These are phyloP conservation scores for Arthromyces matolae DNA, from an alignment of 768 basidiomycete genomes.

Conservation along the genomic window DNA sequence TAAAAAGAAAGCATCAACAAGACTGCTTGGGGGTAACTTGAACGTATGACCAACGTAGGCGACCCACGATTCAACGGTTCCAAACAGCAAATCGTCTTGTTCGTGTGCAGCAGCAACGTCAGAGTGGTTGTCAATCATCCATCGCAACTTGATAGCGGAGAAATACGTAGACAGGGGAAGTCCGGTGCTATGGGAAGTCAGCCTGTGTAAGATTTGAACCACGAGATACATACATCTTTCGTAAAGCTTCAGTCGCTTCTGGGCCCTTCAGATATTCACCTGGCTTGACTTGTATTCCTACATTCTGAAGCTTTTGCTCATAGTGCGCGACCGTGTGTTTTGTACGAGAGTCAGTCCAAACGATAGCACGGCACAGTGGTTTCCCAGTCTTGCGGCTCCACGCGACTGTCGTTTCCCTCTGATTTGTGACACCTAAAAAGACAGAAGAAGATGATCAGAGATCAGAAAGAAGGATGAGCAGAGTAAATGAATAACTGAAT, in stretches of 20 bases:
- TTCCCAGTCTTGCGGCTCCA: conserved; percentile 92
- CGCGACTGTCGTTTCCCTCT: conserved; percentile 91
- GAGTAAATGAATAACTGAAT: neutral
- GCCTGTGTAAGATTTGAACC: neutral
- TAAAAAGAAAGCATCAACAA: conserved; percentile 10
- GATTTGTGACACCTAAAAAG: conserved; percentile 83
- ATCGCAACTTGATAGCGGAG: conserved; percentile 92
- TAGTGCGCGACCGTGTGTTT: conserved; percentile 81
- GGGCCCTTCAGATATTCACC: conserved; percentile 69
- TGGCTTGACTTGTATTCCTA: conserved; percentile 67
- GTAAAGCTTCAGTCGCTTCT: conserved; percentile 62
- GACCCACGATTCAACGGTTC: conserved; percentile 97
- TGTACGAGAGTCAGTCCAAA: conserved; percentile 96
- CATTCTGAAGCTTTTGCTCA: conserved; percentile 63
- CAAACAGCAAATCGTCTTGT: conserved; percentile 79
- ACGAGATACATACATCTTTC: conserved; percentile 60
- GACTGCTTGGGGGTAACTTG: neutral
- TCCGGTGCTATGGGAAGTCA: conserved; percentile 61
- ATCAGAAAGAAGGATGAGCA: no score
- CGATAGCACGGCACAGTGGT: conserved; percentile 84
- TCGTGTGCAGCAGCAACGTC: conserved; percentile 78
- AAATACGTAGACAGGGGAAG: conserved; percentile 97
- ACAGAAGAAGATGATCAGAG: neutral
- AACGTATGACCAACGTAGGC: conserved; percentile 57
- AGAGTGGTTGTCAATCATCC: conserved; percentile 90